Conservation (phyloP, 306 rosid genomes). For the Benincasa hispida region DNA sequence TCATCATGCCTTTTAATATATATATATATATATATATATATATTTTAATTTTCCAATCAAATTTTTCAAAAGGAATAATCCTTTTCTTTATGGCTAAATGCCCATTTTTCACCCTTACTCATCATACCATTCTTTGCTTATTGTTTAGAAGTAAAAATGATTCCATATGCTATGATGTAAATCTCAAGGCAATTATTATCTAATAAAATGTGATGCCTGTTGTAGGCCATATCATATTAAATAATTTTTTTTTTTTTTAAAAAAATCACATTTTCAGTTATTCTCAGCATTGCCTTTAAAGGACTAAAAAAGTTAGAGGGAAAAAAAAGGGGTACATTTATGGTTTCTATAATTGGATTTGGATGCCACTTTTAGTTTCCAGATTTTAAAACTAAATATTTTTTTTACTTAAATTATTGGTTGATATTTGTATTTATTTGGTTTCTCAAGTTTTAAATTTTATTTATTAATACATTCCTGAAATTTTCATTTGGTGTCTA, state of each 20-base stretch:
- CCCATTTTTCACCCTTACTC: neutral
- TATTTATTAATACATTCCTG: too few species aligned
- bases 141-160: neutral
- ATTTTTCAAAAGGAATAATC: neutral
- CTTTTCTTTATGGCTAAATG: neutral
- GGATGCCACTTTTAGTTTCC: too few species aligned
- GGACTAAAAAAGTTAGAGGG: too few species aligned
- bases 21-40: too few species aligned
- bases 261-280: neutral
- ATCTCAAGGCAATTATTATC: neutral
- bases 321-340: too few species aligned
- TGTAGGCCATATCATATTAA: neutral
- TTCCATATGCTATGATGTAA: neutral
- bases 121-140: neutral
- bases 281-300: neutral
- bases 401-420: too few species aligned
- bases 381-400: too few species aligned
- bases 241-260: neutral
- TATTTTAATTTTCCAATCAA: neutral
- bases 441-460: too few species aligned
- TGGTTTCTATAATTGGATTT: neutral
- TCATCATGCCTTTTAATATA: neutral
- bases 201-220: neutral
- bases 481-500: too few species aligned
- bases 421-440: too few species aligned